Conservation (phyloP, 306 rosid genomes). For the Sphenostylis stenocarpa region DNA sequence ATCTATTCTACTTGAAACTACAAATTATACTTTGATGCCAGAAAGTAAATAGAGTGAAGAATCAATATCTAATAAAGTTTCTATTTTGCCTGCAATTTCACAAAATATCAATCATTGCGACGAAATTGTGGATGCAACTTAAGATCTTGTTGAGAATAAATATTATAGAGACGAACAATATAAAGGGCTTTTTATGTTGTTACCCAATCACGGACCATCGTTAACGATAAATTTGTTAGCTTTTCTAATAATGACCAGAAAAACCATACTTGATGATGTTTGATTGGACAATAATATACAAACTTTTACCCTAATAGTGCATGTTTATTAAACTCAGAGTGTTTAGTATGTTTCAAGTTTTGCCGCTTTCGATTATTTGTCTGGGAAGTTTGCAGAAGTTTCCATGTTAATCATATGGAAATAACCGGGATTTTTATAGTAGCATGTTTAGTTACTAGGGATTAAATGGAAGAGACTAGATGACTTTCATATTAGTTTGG, state of each 20-base stretch:
- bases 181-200: no score
- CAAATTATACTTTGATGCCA: neutral
- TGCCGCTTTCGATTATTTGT: neutral
- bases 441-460: conserved; percentile 5
- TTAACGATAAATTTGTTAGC: neutral
- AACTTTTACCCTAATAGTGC: neutral
- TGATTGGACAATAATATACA: neutral
- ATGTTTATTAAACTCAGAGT: neutral
- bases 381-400: neutral
- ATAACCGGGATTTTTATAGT: neutral
- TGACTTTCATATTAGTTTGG: conserved; percentile 9
- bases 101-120: no score
- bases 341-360: neutral
- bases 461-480: neutral
- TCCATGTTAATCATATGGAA: neutral
- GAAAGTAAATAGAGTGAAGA: neutral
- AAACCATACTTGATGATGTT: neutral
- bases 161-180: no score
- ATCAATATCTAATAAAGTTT: no score
- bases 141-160: no score
- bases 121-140: no score
- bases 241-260: neutral
- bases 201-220: neutral
- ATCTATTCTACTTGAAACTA: neutral
- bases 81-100: no score